These are phyloP conservation scores for Tetrahymena borealis DNA, from an alignment of 73 alveolate genomes.

Conservation along the genomic window DNA sequence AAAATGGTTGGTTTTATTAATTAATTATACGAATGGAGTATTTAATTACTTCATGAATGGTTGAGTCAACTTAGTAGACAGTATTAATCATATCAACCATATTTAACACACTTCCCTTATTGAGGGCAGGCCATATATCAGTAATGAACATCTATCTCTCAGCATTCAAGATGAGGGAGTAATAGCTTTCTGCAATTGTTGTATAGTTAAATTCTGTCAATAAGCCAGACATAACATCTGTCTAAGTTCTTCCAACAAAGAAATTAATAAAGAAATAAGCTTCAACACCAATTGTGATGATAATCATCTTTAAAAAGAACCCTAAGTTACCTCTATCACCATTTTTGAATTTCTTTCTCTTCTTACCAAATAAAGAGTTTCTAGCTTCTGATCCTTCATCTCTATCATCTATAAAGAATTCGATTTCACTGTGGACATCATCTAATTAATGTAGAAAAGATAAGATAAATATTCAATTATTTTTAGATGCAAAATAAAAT, in stretches of 20 bases:
- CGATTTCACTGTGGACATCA: constrained; percentile 36
- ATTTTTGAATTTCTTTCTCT: constrained; percentile 32
- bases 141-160: not conserved
- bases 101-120: not conserved
- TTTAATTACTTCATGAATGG: not conserved
- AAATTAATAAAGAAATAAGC: constrained; percentile 29
- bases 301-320: constrained; percentile 23
- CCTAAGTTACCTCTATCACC: constrained; percentile 29
- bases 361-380: constrained; percentile 23
- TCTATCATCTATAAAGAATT: constrained; percentile 15
- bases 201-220: constrained; percentile 32
- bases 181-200: constrained; percentile 3
- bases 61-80: not conserved
- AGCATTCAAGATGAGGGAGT: constrained; percentile 3
- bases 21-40: not conserved
- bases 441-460: not conserved
- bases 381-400: constrained; percentile 18
- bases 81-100: constrained; percentile 1
- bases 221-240: not conserved
- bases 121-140: not conserved
- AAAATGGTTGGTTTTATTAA: too few relatives aligned
- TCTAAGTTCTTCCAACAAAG: constrained; percentile 4
- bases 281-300: constrained; percentile 13
- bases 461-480: not conserved
- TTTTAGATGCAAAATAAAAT: too few relatives aligned